Conservation (phyloP, 2,329 filamentous ascomycete species). For the Cercospora berteroae region DNA sequence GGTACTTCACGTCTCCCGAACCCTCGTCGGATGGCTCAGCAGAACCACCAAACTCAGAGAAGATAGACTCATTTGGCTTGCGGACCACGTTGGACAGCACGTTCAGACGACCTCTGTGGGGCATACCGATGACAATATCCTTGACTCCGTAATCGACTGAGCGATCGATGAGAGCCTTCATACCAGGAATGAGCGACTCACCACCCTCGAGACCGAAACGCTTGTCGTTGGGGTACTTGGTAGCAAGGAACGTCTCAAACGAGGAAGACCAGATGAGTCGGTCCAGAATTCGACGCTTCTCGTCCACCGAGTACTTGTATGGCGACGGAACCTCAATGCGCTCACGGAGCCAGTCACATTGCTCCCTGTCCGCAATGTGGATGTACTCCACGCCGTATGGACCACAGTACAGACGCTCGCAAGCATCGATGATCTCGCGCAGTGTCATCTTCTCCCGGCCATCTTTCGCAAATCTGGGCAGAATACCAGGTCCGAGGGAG, state of each 20-base stretch:
- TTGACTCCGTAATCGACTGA: constrained; percentile 98
- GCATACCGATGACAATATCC: constrained; percentile 99
- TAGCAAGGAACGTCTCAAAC: constrained; percentile 92
- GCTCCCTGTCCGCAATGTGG: constrained; percentile 94
- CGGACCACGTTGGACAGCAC: constrained; percentile 97
- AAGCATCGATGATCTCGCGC: constrained; percentile 86
- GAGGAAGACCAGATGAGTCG: constrained; percentile 98
- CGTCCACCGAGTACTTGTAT: constrained; percentile 96
- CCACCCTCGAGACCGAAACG: constrained; percentile 97
- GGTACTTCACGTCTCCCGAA: constrained; percentile 98
- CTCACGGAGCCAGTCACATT: constrained; percentile 97
- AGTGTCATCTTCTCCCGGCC: constrained; percentile 93
- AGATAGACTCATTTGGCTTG: constrained; percentile 99
- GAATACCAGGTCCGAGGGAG: constrained; percentile 85
- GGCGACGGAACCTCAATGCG: constrained; percentile 90
- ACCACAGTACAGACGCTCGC: constrained; percentile 94
- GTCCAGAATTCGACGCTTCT: constrained; percentile 96
- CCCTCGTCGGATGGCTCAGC: constrained; percentile 88
- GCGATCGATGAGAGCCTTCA: constrained; percentile 98
- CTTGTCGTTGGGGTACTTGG: constrained; percentile 99
- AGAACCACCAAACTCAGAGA: constrained; percentile 93
- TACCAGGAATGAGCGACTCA: constrained; percentile 93
- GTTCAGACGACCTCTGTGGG: constrained; percentile 96
- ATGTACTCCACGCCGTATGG: constrained; percentile 99
- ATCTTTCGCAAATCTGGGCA: constrained; percentile 88